A percentile compares a stretch with the other conserved stretches of the same genome.
These are phyloP conservation scores for Trypanosoma mega DNA, from an alignment of 208 protist genomes.

Conservation along the genomic window DNA sequence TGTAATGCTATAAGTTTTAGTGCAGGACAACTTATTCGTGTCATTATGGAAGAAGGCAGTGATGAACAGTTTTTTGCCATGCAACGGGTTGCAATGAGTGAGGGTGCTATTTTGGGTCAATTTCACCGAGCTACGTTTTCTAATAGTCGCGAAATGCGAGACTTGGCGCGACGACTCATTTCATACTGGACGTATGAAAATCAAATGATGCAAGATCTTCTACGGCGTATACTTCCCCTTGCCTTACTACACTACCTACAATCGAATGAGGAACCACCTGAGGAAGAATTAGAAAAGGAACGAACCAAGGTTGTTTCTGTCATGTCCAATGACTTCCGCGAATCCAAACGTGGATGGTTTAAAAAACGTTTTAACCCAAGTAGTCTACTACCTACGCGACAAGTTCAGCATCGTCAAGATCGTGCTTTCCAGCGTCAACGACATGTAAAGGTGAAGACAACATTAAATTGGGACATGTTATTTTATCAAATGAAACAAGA, in stretches of 20 bases:
- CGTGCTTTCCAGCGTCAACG: slow-evolving; percentile 18
- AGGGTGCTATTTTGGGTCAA: slow-evolving; percentile 87
- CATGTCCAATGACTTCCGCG: slow-evolving; percentile 57
- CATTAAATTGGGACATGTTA: slow-evolving; percentile 92
- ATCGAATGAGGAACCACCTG: slow-evolving; percentile 51
- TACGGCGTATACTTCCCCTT: slow-evolving; percentile 86
- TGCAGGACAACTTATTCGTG: slow-evolving; percentile 88
- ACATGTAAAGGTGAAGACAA: slow-evolving; percentile 51
- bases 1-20: slow-evolving; percentile 81
- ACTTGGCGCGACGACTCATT: slow-evolving; percentile 84
- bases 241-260: slow-evolving; percentile 86
- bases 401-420: background rate
- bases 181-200: slow-evolving; percentile 87
- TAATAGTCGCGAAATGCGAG: slow-evolving; percentile 58
- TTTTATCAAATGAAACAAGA: slow-evolving; percentile 86
- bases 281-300: slow-evolving; percentile 56
- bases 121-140: slow-evolving; percentile 83
- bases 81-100: slow-evolving; percentile 77
- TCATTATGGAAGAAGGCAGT: slow-evolving; percentile 90
- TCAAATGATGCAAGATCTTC: slow-evolving; percentile 70
- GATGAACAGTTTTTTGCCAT: slow-evolving; percentile 78
- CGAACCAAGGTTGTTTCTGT: slow-evolving; percentile 45
- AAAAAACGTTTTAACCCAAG: slow-evolving; percentile 78
- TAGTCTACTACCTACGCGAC: slow-evolving; percentile 1
- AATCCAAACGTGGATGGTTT: slow-evolving; percentile 71